phyloP scores from a whole-genome alignment of 2,329 filamentous ascomycete species.

The Fusarium scirpi region DNA sequence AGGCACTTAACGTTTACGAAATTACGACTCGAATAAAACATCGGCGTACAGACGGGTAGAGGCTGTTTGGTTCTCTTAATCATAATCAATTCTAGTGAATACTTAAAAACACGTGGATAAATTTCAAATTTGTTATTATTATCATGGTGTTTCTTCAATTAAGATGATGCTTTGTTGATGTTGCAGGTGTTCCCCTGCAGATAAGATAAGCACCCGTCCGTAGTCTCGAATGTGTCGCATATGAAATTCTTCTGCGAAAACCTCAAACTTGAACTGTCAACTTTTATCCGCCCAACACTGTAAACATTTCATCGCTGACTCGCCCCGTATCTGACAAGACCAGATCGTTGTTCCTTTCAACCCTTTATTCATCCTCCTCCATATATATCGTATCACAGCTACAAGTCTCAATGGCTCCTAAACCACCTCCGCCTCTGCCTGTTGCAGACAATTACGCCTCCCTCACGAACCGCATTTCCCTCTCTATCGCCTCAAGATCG shows the following conservation, averaged over 20 bases:
- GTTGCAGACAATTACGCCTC: conserved; percentile 54
- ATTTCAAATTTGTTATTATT: not conserved
- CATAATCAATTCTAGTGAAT: conserved; percentile 34
- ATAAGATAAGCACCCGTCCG: conserved; percentile 42
- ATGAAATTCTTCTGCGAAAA: conserved; percentile 43
- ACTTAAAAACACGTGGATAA: not conserved
- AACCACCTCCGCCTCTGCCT: conserved; percentile 49
- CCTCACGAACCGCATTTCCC: conserved; percentile 58
- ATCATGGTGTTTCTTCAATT: not conserved
- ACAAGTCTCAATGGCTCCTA: conserved; percentile 37
- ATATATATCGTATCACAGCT: not conserved
- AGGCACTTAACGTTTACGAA: conserved; percentile 40
- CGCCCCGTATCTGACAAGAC: not conserved
- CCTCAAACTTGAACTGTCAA: conserved; percentile 25
- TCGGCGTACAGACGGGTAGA: conserved; percentile 14
- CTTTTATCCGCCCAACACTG: not conserved
- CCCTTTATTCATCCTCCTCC: not conserved
- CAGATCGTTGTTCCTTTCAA: not conserved
- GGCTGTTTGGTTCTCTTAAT: conserved; percentile 40
- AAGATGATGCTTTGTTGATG: not conserved
- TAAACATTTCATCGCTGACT: not conserved
- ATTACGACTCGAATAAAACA: conserved; percentile 39
- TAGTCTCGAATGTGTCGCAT: conserved; percentile 30
- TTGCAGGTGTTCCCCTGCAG: conserved; percentile 6
- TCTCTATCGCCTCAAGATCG: conserved; percentile 53